Base-by-base conservation (phyloP, 257 asterid species). In the Lantana camara region DNA sequence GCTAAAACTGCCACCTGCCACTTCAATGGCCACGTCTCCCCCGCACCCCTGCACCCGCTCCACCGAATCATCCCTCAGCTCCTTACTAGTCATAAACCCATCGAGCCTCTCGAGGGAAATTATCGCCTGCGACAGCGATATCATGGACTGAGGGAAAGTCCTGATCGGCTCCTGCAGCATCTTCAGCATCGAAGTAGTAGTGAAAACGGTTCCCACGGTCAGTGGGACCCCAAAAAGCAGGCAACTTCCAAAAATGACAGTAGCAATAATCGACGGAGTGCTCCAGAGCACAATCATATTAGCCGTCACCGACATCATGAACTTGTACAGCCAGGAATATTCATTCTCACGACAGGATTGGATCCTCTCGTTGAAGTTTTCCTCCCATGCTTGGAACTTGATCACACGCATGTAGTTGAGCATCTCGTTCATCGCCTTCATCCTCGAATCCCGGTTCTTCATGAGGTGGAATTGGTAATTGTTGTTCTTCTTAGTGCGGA, bases 311-410 rank as follows among this genome's bases (percentile, higher is more conserved):
- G 96, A 85, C 51, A 79, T 81, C 87, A 82, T 79, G 54, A 90
- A 93, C 59, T 76, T 87, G 12, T 83, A 76, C 42, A 93, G 79
- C 99, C 99, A 93, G 0, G 53, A 59, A 38, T 75, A 93, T 21
- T 93, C 99, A 0, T 74, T 70, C 45, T 71, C 90, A 0, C 99
- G 84, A 38, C 84, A 79, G 2, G 96, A 80, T 35, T 82, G 83
- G 35, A 93, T 88, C 68, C 95, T 82, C 82, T 77, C 48, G 88
- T 84, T 83, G 42, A 93, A 93, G 57, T 85, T 92, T 21, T 93
- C 97, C 57, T 93, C 99, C 99, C 99, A 93, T 0, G 99, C 99
- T 69, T 93, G 99, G 76, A 90, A 93, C 63, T 93, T 93, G 29
- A 93, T 90, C 50, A 90, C 97, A 0, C 99, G 70, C 97, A 90